phyloP scores from a whole-genome alignment of 2,329 filamentous ascomycete species.

The Colletotrichum endophyticum region DNA sequence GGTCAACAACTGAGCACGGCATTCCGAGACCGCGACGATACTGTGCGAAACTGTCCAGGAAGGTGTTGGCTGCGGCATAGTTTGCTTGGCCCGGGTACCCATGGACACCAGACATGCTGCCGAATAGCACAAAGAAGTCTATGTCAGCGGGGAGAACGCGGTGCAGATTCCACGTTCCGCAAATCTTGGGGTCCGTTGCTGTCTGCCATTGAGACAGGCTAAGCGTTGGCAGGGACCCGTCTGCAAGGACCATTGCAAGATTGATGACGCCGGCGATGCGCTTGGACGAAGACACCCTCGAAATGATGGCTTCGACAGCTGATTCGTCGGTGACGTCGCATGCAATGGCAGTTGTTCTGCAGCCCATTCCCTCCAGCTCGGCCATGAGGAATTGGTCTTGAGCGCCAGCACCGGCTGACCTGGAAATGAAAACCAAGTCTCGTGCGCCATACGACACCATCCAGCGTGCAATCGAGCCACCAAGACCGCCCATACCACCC shows the following conservation, averaged over 20 bases:
- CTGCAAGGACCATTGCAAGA: slow-evolving; percentile 8
- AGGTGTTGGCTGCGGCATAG: slow-evolving; percentile 46
- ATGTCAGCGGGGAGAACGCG: slow-evolving; percentile 20
- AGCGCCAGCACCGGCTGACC: slow-evolving; percentile 19
- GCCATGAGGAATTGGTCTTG: not conserved
- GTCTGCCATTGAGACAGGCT: slow-evolving; percentile 36
- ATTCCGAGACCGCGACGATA: slow-evolving; percentile 38
- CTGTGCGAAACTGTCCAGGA: slow-evolving; percentile 41
- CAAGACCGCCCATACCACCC: slow-evolving; percentile 35
- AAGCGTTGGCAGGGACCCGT: slow-evolving; percentile 34
- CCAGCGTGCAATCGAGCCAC: slow-evolving; percentile 30
- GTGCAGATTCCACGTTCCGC: slow-evolving; percentile 49
- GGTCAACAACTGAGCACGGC: slow-evolving; percentile 41
- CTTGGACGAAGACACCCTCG: not conserved
- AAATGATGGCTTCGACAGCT: not conserved
- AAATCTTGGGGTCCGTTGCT: slow-evolving; percentile 41
- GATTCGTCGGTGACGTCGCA: not conserved
- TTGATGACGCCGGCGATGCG: slow-evolving; percentile 9
- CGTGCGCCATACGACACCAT: slow-evolving; percentile 31
- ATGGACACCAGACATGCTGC: slow-evolving; percentile 37
- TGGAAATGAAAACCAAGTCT: slow-evolving; percentile 29
- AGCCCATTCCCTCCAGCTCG: not conserved
- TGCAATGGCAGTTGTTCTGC: not conserved
- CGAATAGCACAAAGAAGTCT: slow-evolving; percentile 42
- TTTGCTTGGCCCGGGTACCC: slow-evolving; percentile 41